A percentile compares a stretch with the other conserved stretches of the same genome.
phyloP scores from a whole-genome alignment of 139 green algal species.

The Micromonas commoda region DNA sequence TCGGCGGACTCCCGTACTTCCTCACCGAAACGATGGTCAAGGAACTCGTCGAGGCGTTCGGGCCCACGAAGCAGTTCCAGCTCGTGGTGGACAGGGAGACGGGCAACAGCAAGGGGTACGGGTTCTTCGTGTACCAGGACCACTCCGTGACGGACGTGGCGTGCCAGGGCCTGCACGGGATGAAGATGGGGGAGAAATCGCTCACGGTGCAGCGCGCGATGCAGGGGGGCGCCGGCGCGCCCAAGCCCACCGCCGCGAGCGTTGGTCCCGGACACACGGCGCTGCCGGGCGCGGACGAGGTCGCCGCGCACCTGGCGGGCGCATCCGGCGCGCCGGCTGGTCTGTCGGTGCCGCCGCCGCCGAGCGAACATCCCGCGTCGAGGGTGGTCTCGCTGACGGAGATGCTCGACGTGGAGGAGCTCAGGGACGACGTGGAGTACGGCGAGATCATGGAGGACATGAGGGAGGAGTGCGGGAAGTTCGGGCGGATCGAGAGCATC shows the following conservation, averaged over 20 bases:
- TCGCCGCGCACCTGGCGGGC: no score
- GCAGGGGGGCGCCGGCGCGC: slow-evolving; percentile 44
- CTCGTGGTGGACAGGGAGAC: slow-evolving; percentile 90
- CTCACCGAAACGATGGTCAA: slow-evolving; percentile 85
- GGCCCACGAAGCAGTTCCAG: slow-evolving; percentile 67
- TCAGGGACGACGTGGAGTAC: slow-evolving; percentile 81
- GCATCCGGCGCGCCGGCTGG: not conserved
- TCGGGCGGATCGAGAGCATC: not conserved
- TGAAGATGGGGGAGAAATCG: slow-evolving; percentile 90
- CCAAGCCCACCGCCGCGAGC: not conserved
- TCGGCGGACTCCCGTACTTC: slow-evolving; percentile 96
- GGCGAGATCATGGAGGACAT: slow-evolving; percentile 86
- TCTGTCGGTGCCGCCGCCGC: slow-evolving; percentile 24
- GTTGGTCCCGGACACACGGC: not conserved
- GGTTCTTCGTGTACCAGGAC: slow-evolving; percentile 88
- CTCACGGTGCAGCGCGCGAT: slow-evolving; percentile 80
- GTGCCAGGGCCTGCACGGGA: slow-evolving; percentile 80
- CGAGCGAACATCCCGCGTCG: not conserved
- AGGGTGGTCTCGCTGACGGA: slow-evolving; percentile 17
- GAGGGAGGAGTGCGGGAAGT: slow-evolving; percentile 55
- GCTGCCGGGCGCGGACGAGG: not conserved
- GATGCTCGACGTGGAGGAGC: slow-evolving; percentile 70
- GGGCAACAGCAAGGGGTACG: slow-evolving; percentile 87
- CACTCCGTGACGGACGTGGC: slow-evolving; percentile 64
- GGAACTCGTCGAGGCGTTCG: slow-evolving; percentile 90